Evolutionary conservation across 2,329 filamentous ascomycete genomes (phyloP).

Genomic region (Emericellopsis atlantica): DNA sequence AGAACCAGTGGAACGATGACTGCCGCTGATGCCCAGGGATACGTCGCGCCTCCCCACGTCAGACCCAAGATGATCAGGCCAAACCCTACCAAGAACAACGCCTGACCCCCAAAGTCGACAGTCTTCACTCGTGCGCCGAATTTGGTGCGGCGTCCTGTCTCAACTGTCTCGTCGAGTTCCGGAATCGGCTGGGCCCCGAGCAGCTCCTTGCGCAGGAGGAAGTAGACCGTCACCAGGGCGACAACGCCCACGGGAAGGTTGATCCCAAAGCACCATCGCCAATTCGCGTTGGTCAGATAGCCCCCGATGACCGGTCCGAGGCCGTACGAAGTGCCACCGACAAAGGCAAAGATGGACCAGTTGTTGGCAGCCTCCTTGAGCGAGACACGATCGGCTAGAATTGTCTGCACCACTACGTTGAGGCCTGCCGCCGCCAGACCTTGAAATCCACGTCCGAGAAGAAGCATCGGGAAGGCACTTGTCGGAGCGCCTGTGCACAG

Average conservation of each 20-base stretch:
- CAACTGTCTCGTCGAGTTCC: slow-evolving; percentile 26
- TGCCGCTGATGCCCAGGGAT: slow-evolving; percentile 30
- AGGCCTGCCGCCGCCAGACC: slow-evolving; percentile 50
- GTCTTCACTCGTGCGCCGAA: slow-evolving; percentile 36
- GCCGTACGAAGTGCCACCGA: slow-evolving; percentile 46
- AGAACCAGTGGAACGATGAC: slow-evolving; percentile 32
- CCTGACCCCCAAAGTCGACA: slow-evolving; percentile 41
- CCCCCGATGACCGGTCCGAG: slow-evolving; percentile 51
- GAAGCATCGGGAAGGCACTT: slow-evolving; percentile 41
- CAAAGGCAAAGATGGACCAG: slow-evolving; percentile 47
- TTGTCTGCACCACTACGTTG: slow-evolving; percentile 44
- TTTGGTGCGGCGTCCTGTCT: slow-evolving; percentile 14
- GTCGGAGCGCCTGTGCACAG: slow-evolving; percentile 46
- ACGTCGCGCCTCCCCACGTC: slow-evolving; percentile 37
- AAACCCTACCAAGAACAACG: slow-evolving; percentile 38
- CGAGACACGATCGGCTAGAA: slow-evolving; percentile 53
- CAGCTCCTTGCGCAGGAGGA: slow-evolving; percentile 46
- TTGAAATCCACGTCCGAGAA: slow-evolving; percentile 51
- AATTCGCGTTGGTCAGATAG: slow-evolving; percentile 39
- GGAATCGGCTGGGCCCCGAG: slow-evolving; percentile 36
- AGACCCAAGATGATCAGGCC: slow-evolving; percentile 36
- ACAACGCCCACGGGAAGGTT: slow-evolving; percentile 42
- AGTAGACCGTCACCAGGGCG: slow-evolving; percentile 38
- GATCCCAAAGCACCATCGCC: slow-evolving; percentile 57
- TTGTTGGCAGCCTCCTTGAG: slow-evolving; percentile 49